A percentile compares a stretch with the other conserved stretches of the same genome.
These are phyloP conservation scores for Starmerella bombicola DNA, from an alignment of 805 yeast species.

Conservation along the genomic window DNA sequence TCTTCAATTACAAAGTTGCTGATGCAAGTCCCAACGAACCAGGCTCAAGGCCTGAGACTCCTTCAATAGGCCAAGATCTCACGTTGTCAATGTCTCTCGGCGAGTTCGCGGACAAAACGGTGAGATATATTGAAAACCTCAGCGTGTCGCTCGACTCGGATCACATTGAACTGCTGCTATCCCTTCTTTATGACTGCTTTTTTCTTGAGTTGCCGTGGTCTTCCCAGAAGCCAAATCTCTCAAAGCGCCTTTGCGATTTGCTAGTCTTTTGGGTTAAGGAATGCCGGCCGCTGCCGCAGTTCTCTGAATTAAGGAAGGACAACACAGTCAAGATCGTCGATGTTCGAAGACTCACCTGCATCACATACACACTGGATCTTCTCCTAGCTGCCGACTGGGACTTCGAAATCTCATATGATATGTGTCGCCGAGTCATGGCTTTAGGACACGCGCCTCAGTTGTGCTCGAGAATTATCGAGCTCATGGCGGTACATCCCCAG, in stretches of 20 bases:
- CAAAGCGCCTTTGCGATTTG: constrained; percentile 1
- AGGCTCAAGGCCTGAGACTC: too few relatives aligned
- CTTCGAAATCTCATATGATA: constrained; percentile 10
- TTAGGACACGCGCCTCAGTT: constrained; percentile 10
- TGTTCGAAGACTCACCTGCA: constrained; percentile 4
- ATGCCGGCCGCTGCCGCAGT: constrained; percentile 10
- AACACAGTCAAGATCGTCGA: background rate
- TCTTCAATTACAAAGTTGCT: constrained; percentile 4
- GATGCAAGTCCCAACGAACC: background rate
- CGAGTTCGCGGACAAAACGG: constrained; percentile 2
- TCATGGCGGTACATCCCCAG: constrained; percentile 10
- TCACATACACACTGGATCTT: constrained; percentile 14
- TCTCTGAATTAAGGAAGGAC: constrained; percentile 3
- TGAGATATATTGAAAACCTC: background rate
- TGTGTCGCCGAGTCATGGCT: constrained; percentile 9
- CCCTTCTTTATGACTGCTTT: constrained; percentile 12
- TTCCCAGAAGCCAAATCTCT: too few relatives aligned
- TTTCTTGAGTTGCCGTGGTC: background rate
- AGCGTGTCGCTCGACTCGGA: constrained; percentile 2
- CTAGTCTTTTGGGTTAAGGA: constrained; percentile 3
- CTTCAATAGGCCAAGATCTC: constrained; percentile 12
- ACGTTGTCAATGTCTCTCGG: background rate
- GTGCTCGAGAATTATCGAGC: constrained; percentile 5
- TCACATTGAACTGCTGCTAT: constrained; percentile 3
- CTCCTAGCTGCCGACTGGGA: constrained; percentile 7